phyloP scores from a whole-genome alignment of 805 yeast species.

The Saccharomyces paradoxus region DNA sequence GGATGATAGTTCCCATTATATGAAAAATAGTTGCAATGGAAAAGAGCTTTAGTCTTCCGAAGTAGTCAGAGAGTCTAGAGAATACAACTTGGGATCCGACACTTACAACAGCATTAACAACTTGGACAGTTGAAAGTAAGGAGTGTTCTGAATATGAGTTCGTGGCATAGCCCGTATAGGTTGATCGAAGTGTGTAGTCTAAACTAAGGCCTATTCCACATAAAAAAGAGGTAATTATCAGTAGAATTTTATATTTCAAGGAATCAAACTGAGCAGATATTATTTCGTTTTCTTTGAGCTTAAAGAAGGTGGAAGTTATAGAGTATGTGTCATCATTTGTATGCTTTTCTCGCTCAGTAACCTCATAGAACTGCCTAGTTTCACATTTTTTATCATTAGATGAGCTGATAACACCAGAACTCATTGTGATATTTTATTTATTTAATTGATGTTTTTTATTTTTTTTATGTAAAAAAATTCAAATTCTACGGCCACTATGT shows the following conservation, averaged over 20 bases:
- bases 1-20: constrained; percentile 54
- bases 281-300: background rate
- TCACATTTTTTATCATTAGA: no score
- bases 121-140: constrained; percentile 49
- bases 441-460: no score
- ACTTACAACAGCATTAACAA: constrained; percentile 50
- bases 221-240: background rate
- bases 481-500: no score
- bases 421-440: no score
- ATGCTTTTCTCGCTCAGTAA: background rate
- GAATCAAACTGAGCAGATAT: background rate
- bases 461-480: no score
- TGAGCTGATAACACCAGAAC: no score
- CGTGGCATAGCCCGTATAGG: constrained; percentile 41
- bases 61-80: constrained; percentile 58
- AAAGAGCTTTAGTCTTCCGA: constrained; percentile 52
- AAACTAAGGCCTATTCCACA: background rate
- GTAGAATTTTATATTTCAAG: background rate
- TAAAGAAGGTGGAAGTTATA: background rate
- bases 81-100: constrained; percentile 60
- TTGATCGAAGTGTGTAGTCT: background rate
- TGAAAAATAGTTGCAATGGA: constrained; percentile 46
- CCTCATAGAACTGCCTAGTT: no score
- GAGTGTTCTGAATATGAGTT: constrained; percentile 47
- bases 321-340: background rate